phyloP scores from a whole-genome alignment of 2,329 filamentous ascomycete genomes.

The Pestalotiopsis fici region DNA sequence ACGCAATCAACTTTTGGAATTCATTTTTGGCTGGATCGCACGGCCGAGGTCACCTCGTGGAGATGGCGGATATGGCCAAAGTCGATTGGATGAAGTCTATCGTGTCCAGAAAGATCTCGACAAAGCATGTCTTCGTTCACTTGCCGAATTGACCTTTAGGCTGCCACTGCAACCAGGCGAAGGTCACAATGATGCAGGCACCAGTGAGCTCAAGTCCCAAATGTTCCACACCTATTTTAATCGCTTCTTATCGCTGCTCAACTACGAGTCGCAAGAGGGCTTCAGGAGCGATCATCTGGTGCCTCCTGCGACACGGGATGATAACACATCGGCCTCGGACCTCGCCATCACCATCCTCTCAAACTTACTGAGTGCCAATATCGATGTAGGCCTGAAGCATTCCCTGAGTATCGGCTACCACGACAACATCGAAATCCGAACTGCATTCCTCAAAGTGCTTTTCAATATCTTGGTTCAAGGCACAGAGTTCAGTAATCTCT shows the following conservation, averaged over 20 bases:
- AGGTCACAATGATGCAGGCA: constrained; percentile 65
- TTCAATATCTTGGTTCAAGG: constrained; percentile 73
- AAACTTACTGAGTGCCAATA: constrained; percentile 70
- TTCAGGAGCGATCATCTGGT: constrained; percentile 41
- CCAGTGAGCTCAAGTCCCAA: constrained; percentile 68
- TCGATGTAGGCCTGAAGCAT: constrained; percentile 71
- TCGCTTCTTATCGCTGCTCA: constrained; percentile 66
- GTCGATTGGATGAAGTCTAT: constrained; percentile 55
- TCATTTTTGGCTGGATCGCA: constrained; percentile 69
- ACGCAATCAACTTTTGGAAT: constrained; percentile 68
- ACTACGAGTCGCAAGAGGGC: constrained; percentile 52
- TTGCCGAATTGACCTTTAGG: constrained; percentile 68
- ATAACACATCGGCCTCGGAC: constrained; percentile 57
- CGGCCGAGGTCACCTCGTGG: constrained; percentile 54
- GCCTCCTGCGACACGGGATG: constrained; percentile 48
- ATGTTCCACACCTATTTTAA: constrained; percentile 75
- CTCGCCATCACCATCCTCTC: constrained; percentile 68
- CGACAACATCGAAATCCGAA: constrained; percentile 69
- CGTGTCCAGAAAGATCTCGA: constrained; percentile 67
- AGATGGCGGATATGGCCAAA: constrained; percentile 37
- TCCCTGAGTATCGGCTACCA: constrained; percentile 72
- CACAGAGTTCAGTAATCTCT: constrained; percentile 69
- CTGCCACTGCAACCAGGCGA: constrained; percentile 67
- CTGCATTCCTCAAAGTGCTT: constrained; percentile 69
- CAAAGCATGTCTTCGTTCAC: constrained; percentile 63